Base-by-base conservation (phyloP, 805 yeast genomes). In the Myxozyma melibiosi region DNA sequence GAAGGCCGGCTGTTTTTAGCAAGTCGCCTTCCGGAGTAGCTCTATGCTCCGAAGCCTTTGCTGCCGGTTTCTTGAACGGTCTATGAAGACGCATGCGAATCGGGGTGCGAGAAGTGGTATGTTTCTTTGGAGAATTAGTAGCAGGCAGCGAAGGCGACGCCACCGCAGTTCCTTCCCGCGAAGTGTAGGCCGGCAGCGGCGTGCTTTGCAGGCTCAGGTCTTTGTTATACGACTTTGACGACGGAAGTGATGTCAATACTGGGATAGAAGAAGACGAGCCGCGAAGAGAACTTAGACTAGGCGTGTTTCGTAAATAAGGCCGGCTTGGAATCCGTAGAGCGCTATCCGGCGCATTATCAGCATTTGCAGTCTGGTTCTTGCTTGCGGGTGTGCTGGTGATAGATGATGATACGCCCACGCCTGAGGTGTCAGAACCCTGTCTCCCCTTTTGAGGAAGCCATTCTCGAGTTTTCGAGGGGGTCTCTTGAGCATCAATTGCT, bases 1-100 rank as follows among this genome's bases (percentile, higher is more conserved):
- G 54, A n/a, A 54, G 51, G 14, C n/a, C n/a, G n/a, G 58, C 42
- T 20, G 58, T 43, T 41, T 31, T 27, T 3, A 51, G 22, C 40
- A 25, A 18, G 20, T 43, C 33, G 22, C 27, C 45, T 13, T 39
- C 48, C 14, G 41, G 40, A 4, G 41, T 30, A 27, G 13, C 44
- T 33, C 47, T 42, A 22, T 18, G 43, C 11, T 34, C 33, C 14
- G 51, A 51, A 18, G 22, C 14, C 24, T 40, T 47, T 39, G 38
- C 41, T 4, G 25, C 25, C 7, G 55, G 57, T 18, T 45, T 30
- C 38, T 46, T 55, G 8, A 58, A 31, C 4, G 57, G 40, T 25
- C 37, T 37, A 28, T 35, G 45, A 13, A 33, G 7, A 14, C 53
- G 37, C 14, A 49, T 31, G 9, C 38, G 27, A 11, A 9, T 40